Evolutionary conservation across 2,329 filamentous ascomycete genomes (phyloP).

Genomic region (Blastomyces percursus): DNA sequence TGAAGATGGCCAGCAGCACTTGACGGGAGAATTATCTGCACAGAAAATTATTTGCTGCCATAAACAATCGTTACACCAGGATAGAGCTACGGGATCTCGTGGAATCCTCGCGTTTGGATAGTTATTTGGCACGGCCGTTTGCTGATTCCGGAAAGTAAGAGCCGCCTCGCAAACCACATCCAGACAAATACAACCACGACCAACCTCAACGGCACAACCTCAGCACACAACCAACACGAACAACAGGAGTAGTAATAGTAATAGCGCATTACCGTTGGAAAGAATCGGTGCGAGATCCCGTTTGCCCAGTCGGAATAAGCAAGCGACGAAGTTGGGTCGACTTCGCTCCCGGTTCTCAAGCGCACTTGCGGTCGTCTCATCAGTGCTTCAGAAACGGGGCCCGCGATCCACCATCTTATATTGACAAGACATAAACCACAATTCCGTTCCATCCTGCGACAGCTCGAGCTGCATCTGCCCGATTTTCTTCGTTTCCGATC

Average conservation of each 20-base stretch:
- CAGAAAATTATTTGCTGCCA: neutral
- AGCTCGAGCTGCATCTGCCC: neutral
- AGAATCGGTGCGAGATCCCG: neutral
- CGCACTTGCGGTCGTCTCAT: conserved; percentile 4
- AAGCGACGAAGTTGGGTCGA: neutral
- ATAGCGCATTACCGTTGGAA: neutral
- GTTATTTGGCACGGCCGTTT: neutral
- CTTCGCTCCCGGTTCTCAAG: neutral
- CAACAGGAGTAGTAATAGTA: neutral
- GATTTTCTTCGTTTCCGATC: neutral
- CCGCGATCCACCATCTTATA: neutral
- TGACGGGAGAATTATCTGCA: neutral
- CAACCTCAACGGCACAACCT: neutral
- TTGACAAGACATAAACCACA: neutral
- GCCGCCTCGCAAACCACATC: neutral
- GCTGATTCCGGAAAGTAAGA: neutral
- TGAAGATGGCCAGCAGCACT: neutral
- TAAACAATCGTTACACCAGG: neutral
- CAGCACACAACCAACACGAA: neutral
- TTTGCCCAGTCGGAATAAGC: neutral
- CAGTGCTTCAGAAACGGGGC: conserved; percentile 3
- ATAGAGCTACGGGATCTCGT: neutral
- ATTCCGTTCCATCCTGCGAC: neutral
- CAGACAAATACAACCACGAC: neutral
- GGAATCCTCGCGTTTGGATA: neutral